Percentiles rank a stretch among this genome's conserved stretches.
Evolutionary conservation across 164 flowering plant genomes (phyloP).

Genomic region (Chimonanthus salicifolius): DNA sequence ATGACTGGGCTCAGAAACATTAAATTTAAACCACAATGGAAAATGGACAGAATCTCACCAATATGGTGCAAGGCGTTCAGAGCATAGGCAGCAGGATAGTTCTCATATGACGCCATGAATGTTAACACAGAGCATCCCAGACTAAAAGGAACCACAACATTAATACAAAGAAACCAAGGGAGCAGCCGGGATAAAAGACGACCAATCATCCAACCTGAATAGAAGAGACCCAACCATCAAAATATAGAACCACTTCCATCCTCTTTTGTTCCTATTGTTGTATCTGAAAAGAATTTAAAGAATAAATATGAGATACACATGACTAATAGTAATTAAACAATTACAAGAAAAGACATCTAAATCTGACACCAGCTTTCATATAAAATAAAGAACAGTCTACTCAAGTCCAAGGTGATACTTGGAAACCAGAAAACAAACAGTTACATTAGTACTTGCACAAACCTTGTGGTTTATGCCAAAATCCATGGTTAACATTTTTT

Average conservation of each 20-base stretch:
- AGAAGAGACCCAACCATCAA: constrained; percentile 56
- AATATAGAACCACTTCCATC: constrained; percentile 62
- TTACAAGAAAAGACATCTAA: not conserved
- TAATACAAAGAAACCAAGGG: constrained; percentile 12
- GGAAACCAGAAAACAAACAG: too few species aligned
- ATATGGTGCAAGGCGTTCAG: constrained; percentile 59
- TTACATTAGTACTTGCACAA: too few species aligned
- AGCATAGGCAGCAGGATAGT: constrained; percentile 86
- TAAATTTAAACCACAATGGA: not conserved
- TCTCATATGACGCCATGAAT: constrained; percentile 85
- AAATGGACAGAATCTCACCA: constrained; percentile 33
- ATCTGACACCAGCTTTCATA: not conserved
- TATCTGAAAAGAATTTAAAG: constrained; percentile 47
- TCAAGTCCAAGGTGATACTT: too few species aligned
- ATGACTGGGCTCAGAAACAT: not conserved
- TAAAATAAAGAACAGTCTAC: too few species aligned
- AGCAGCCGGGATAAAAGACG: not conserved
- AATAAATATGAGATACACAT: not conserved
- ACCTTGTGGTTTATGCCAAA: too few species aligned
- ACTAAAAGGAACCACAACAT: constrained; percentile 47
- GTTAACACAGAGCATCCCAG: constrained; percentile 65
- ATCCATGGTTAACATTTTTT: too few species aligned
- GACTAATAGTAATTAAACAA: not conserved
- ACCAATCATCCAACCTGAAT: constrained; percentile 48
- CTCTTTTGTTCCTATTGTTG: constrained; percentile 70